Percentiles rank a stretch among this genome's conserved stretches.
Conservation (phyloP, 2,329 filamentous ascomycete species). For the Alternaria triticimaculans region DNA sequence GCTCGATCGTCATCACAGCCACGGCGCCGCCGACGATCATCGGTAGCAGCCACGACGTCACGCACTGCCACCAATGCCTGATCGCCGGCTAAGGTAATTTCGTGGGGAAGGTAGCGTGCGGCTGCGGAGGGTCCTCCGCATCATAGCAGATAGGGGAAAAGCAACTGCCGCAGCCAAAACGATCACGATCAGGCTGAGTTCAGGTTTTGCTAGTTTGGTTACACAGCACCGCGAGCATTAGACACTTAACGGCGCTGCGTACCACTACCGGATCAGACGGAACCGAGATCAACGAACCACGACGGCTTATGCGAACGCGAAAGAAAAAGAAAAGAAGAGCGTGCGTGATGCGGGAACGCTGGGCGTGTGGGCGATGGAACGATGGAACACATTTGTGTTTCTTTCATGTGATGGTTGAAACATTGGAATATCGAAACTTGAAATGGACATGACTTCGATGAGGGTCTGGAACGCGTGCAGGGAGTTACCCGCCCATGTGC, state of each 20-base stretch:
- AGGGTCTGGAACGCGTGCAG: background rate
- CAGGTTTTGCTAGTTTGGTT: background rate
- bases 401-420: background rate
- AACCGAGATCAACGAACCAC: background rate
- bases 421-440: background rate
- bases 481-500: background rate
- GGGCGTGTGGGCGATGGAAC: background rate
- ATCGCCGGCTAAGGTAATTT: background rate
- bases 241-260: constrained; percentile 2
- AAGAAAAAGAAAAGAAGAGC: background rate
- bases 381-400: background rate
- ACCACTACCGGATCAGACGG: background rate
- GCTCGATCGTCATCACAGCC: background rate
- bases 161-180: background rate
- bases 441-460: background rate
- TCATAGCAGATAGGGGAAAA: background rate
- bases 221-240: background rate
- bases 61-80: background rate
- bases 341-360: background rate
- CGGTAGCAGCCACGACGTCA: constrained; percentile 2
- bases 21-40: background rate
- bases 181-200: background rate
- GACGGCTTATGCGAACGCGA: background rate
- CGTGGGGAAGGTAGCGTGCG: background rate
- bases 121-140: background rate